Evolutionary conservation across 2,329 filamentous ascomycete species (phyloP), one percentile per base, ranked within the genome.

Genomic region (Chaetomium strumarium): DNA sequence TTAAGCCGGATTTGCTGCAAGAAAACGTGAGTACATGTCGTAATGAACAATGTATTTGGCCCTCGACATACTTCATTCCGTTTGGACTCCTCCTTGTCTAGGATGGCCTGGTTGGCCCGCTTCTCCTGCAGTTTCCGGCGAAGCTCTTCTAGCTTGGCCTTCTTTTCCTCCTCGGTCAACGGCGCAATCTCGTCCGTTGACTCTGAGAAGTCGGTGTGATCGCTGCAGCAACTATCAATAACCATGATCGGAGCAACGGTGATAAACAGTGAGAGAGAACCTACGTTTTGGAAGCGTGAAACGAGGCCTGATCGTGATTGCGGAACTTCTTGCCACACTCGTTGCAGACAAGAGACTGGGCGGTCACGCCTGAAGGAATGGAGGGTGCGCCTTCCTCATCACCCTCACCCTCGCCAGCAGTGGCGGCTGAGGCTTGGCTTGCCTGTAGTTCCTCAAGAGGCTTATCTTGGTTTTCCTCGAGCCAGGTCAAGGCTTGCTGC

Each of bases 291-390:
- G 83, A 83, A 31, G 90, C 93, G 67, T 99, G 93, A 67, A 90
- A 96, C 63, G 92, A 86, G 10, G 91, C 93, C 60, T 92, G 82
- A 24, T 84, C 83, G 59, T 86, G 81, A 64, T 83, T 89, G 60
- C 88, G 80, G 71, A 99, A 95, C 67, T 84, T 86, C 78, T 96
- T 96, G 66, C 87, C 86, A 66, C 93, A 99, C 52, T 96, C 92
- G 59, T 96, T 93, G 78, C 93, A 99, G 46, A 95, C 79, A 51
- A 97, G 81, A 45, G 90, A 95, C 64, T 83, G 81, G 51, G 90
- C 88, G 51, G 81, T 75, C 63, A 85, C 82, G 54, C 86, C 88
- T n/a, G 81, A 78, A 5, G 83, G 79, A 11, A 77, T 72, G 17
- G 71, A 72, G 29, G 74, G 71, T 17, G 75, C 74, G 2, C 75